phyloP scores from a whole-genome alignment of 2,329 filamentous ascomycete genomes.

The Lomentospora prolificans region DNA sequence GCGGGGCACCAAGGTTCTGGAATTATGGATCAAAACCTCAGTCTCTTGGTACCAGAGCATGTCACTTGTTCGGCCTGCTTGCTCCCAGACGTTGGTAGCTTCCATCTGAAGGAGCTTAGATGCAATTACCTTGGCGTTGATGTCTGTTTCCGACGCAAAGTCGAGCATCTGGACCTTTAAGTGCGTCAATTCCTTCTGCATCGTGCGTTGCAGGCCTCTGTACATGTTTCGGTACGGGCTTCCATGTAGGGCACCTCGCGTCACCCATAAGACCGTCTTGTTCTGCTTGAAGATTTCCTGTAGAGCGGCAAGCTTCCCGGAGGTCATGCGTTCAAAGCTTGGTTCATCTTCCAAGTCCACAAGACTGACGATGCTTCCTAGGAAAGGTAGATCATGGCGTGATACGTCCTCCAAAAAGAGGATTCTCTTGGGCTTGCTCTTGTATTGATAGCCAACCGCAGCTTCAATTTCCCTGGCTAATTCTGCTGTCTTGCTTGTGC shows the following conservation, averaged over 20 bases:
- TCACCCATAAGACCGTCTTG: conserved; percentile 16
- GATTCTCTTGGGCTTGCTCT: not conserved
- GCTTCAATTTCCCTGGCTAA: not conserved
- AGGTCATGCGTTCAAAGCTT: conserved; percentile 22
- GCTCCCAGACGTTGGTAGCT: not conserved
- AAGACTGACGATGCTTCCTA: conserved; percentile 11
- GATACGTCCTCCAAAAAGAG: not conserved
- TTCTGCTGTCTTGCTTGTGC: not conserved
- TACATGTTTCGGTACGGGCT: conserved; percentile 15
- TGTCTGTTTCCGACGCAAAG: conserved; percentile 5
- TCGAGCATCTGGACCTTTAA: conserved; percentile 14
- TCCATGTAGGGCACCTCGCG: conserved; percentile 13
- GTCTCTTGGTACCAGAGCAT: not conserved
- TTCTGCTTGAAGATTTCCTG: conserved; percentile 13
- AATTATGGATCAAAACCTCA: not conserved
- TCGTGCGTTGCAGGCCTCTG: conserved; percentile 11
- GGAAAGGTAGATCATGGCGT: conserved; percentile 13
- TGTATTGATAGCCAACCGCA: not conserved
- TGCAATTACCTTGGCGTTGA: not conserved
- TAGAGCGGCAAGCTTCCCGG: conserved; percentile 16
- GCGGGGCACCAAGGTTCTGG: not conserved
- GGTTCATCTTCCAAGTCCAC: conserved; percentile 13
- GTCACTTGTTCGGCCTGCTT: not conserved
- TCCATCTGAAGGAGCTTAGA: not conserved
- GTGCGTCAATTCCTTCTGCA: conserved; percentile 11